Conservation (phyloP, 2,329 filamentous ascomycete species). For the Epichloe gansuensis region DNA sequence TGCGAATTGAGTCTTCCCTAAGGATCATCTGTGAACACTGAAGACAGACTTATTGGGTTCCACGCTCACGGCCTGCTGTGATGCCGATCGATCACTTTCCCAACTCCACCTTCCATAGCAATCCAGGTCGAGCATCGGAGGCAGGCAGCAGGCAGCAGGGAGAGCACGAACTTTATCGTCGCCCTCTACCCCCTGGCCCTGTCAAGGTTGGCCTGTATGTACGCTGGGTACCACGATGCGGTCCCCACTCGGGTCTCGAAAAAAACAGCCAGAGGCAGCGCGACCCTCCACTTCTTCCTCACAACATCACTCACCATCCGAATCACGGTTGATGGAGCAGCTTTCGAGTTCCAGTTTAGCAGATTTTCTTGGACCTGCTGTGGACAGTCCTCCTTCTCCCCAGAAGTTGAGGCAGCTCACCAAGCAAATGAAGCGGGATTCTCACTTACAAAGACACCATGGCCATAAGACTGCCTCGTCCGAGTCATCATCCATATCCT, state of each 20-base stretch:
- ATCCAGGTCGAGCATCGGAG: not conserved
- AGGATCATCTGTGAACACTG: not conserved
- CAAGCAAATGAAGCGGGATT: constrained; percentile 45
- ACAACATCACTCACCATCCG: constrained; percentile 6
- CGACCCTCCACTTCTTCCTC: constrained; percentile 5
- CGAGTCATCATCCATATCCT: constrained; percentile 41
- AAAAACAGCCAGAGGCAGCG: constrained; percentile 5
- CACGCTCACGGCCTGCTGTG: not conserved
- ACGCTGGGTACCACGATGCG: constrained; percentile 14
- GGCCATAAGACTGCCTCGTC: constrained; percentile 35
- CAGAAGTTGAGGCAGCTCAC: constrained; percentile 45
- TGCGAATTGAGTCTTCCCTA: not conserved
- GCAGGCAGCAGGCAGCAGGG: not conserved
- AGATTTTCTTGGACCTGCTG: constrained; percentile 42
- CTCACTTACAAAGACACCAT: constrained; percentile 24
- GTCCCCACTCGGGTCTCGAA: constrained; percentile 6
- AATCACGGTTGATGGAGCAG: constrained; percentile 10
- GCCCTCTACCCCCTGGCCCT: constrained; percentile 7
- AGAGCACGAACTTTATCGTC: constrained; percentile 6
- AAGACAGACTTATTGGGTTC: not conserved
- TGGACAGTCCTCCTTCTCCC: constrained; percentile 50
- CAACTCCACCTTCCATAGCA: not conserved
- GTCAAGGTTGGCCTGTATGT: constrained; percentile 12
- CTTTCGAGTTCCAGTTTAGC: constrained; percentile 14
- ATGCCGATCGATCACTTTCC: constrained; percentile 4